These are phyloP conservation scores for Scutellaria baicalensis DNA, from an alignment of 257 asterid genomes.

Conservation along the genomic window DNA sequence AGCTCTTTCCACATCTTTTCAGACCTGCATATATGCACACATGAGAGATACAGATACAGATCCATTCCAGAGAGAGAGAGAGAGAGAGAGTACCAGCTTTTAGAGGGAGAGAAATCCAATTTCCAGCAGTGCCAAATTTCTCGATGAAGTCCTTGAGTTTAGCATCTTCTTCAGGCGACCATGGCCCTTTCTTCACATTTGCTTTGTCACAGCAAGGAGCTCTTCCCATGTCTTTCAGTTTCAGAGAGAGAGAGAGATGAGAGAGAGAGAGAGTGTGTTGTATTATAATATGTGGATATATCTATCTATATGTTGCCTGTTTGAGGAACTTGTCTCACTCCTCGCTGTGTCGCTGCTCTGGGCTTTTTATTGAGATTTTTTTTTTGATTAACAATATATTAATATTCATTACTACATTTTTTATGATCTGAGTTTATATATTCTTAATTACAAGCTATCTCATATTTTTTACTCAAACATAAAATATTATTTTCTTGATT, in stretches of 20 bases:
- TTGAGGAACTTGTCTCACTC: constrained; percentile 22
- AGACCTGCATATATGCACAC: constrained; percentile 34
- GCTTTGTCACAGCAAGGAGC: constrained; percentile 96
- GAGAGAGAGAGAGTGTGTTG: background rate
- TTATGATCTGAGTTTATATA: too few species aligned
- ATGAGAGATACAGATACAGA: background rate
- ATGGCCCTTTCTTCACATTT: constrained; percentile 86
- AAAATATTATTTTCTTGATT: too few species aligned
- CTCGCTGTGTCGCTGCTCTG: constrained; percentile 15
- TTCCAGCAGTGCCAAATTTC: constrained; percentile 65
- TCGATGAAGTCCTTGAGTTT: constrained; percentile 70
- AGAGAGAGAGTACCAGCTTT: constrained; percentile 47
- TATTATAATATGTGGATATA: constrained; percentile 14
- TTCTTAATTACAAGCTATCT: too few species aligned
- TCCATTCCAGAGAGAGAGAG: background rate
- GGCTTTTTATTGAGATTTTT: constrained; percentile 22
- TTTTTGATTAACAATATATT: constrained; percentile 9
- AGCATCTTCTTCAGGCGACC: constrained; percentile 95
- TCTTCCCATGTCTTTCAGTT: constrained; percentile 56
- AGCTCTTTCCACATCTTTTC: constrained; percentile 87
- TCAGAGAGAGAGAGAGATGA: constrained; percentile 17
- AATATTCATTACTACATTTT: background rate
- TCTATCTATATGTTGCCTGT: constrained; percentile 11
- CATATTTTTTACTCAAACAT: too few species aligned
- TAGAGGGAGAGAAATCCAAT: constrained; percentile 86